Conservation (phyloP, 441 rosid species). For the Bocquillonia castaneifolia region DNA sequence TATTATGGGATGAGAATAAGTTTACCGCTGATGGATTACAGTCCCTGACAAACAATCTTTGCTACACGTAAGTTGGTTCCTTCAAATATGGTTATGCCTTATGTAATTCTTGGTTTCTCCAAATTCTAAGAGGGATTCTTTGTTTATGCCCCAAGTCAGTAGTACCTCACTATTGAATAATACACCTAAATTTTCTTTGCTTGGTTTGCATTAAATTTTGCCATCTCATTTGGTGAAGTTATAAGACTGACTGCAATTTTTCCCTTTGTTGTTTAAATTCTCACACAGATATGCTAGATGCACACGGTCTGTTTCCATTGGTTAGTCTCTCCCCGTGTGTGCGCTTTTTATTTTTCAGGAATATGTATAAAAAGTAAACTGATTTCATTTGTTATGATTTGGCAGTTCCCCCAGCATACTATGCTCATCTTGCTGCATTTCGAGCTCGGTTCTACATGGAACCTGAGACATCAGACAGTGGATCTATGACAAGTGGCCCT, state of each 20-base stretch:
- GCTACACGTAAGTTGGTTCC: slow-evolving; percentile 67
- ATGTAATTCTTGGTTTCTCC: background rate
- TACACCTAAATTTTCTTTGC: background rate
- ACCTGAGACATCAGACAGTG: slow-evolving; percentile 96
- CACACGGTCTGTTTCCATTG: slow-evolving; percentile 88
- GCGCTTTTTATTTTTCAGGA: too few relatives aligned
- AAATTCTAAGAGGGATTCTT: background rate
- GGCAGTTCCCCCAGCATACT: slow-evolving; percentile 93
- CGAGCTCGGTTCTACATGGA: slow-evolving; percentile 97
- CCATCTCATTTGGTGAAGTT: too few relatives aligned
- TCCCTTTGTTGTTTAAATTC: background rate
- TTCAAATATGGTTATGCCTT: background rate
- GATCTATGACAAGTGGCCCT: slow-evolving; percentile 77
- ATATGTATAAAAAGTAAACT: too few relatives aligned
- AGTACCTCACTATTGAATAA: too few relatives aligned
- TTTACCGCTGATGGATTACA: slow-evolving; percentile 84
- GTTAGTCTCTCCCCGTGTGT: slow-evolving; percentile 35
- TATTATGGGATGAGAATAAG: slow-evolving; percentile 93
- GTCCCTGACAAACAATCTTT: slow-evolving; percentile 82
- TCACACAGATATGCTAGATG: slow-evolving; percentile 82
- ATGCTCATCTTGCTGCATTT: slow-evolving; percentile 96
- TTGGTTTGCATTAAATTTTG: too few relatives aligned
- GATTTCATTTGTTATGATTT: background rate
- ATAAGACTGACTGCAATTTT: background rate
- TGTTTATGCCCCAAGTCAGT: background rate